Evolutionary conservation across 164 flowering plant genomes (phyloP), one percentile per base, ranked within the genome.

Genomic region (Vitis labrusca): DNA sequence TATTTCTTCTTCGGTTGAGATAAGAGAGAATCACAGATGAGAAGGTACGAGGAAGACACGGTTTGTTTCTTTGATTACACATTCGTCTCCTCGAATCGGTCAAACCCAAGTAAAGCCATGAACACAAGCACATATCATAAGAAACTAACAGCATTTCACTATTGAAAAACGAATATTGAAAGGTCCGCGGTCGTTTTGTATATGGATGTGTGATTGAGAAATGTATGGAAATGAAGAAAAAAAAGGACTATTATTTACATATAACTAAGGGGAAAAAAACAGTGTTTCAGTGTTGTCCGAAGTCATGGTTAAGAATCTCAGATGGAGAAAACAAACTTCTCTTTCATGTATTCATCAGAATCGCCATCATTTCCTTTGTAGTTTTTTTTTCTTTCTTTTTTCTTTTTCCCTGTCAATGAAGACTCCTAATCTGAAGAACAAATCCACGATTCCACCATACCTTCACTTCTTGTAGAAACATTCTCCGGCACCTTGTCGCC

Each of bases 361-460:
- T 71, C 50, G 16, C 51, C 64, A 59, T 30, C 57, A 17, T 47
- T 47, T 23, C 48, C 19, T 37, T 47, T 53, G 17, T 27, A 32
- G 19, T 29, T 54, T 13, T 52, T 16, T 16, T 6, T 56, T 54
- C 5, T 5, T 2, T 49, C 9, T 50, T 50, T n/a, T 49, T 13
- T 59, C 14, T n/a, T 30, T 48, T 44, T 65, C 10, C 5, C 13
- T 11, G 9, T 15, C 50, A 14, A 10, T 15, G 16, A 32, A 11
- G 50, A 61, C 8, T 19, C 12, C 29, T 76, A 79, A 71, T 84
- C 85, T 9, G 84, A 80, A 49, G 84, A 79, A 74, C 80, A 80
- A 58, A 85, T 79, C 85, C 85, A 85, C 3, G 84, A 71, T 69
- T 82, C 85, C 71, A 82, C 75, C 79, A 80, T 82, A 82, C 85